Base-by-base conservation (phyloP, 768 basidiomycete genomes). In the Termitomyces sp. region DNA sequence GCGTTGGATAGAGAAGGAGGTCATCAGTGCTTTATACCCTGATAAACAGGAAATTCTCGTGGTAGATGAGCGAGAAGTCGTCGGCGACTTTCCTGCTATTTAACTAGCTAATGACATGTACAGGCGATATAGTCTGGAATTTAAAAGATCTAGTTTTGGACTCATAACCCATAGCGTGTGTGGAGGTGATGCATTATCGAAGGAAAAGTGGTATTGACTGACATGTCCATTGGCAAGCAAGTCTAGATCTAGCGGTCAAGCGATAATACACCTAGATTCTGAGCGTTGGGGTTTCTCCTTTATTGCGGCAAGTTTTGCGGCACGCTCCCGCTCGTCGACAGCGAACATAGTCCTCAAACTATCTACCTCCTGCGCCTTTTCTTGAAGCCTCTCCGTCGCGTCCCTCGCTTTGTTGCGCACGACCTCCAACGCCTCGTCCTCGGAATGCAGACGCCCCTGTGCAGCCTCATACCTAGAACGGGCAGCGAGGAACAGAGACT, bases 281-380 rank as follows among this genome's bases (percentile, higher is more conserved):
- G 57, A 51, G 32, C 36, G 44, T 34, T 69, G 27, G 67, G 73
- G 9, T 71, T 76, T 72, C n/a, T 70, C 74, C 2, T 72, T 75
- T 34, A 86, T 67, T 59, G 79, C 68, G 2, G 63, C 69, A 20
- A 85, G 63, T 67, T 78, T 84, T 5, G 76, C 77, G 56, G 79
- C 79, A 45, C 87, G 75, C 69, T 88, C 87, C 55, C 82, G 78
- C 74, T 91, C 90, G 62, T 92, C 90, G 8, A 84, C 84, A 36
- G 81, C 82, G 67, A 87, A 86, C 64, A 84, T 78, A 20, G 76
- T 74, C 32, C 89, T 75, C 52, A 92, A 68, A 60, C 79, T 78
- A 62, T 92, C 88, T 2, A 93, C 79, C 65, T 92, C 88, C 54
- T 82, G 78, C n/a, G 81, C 80, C 76, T 91, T 92, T 55, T 85